Base-by-base conservation (phyloP, 768 basidiomycete genomes). In the Asterophora lycoperdoides region DNA sequence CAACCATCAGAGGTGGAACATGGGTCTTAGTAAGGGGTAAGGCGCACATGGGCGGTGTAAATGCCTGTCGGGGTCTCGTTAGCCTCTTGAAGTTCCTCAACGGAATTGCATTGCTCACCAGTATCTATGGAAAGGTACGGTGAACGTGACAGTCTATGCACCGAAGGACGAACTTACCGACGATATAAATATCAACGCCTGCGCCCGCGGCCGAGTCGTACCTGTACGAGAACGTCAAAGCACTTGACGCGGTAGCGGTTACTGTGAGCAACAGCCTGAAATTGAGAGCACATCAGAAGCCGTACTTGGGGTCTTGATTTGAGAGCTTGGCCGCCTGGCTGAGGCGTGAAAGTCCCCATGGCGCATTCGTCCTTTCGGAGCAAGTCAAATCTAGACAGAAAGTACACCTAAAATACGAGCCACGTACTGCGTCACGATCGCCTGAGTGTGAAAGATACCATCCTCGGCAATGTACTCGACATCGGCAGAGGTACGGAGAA, bases 131-230 rank as follows among this genome's bases (percentile, higher is more conserved):
- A n/a, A n/a, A n/a, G n/a, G n/a, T n/a, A n/a, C n/a, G n/a, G n/a
- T n/a, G n/a, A n/a, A n/a, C n/a, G n/a, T n/a, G n/a, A n/a, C n/a
- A n/a, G n/a, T n/a, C n/a, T n/a, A n/a, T n/a, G n/a, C n/a, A n/a
- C n/a, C n/a, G n/a, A n/a, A n/a, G n/a, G n/a, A 34, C 18, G 29
- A 18, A 38, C 44, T 46, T 26, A 70, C 71, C 75, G 46, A 76
- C 58, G 44, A 75, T 52, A 51, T 73, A 75, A 51, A 77, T 64
- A 32, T 60, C 56, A 23, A 56, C 53, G 5, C 59, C 59, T 8
- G 23, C 2, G 5, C 59, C 59, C 14, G 56, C 59, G 29, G 47
- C 18, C 1, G 44, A 14, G 29, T 60, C 54, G 26, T 56, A 52
- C n/a, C 29, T 48, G n/a, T 52, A 57, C 4, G 17, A 20, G 34